phyloP scores from a whole-genome alignment of 2,329 filamentous ascomycete genomes.

The Colletotrichum lupini region DNA sequence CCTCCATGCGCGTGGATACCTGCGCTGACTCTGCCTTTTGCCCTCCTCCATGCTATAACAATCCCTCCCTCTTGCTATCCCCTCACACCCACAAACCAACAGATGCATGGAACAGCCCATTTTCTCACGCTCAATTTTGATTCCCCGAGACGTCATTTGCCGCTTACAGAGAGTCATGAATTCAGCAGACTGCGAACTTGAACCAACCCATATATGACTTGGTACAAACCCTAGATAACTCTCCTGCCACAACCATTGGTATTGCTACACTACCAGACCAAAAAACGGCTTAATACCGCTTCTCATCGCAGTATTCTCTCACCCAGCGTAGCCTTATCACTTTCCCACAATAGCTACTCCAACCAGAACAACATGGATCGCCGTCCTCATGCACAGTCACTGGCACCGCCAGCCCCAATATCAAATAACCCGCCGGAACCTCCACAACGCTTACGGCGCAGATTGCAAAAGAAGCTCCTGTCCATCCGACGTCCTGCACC shows the following conservation, averaged over 20 bases:
- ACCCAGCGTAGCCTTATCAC: neutral
- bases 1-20: slow-evolving; percentile 1
- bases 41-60: neutral
- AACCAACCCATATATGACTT: neutral
- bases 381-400: slow-evolving; percentile 36
- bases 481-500: slow-evolving; percentile 40
- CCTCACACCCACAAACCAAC: neutral
- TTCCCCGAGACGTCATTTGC: slow-evolving; percentile 17
- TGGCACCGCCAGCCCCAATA: slow-evolving; percentile 35
- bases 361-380: slow-evolving; percentile 37
- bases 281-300: neutral
- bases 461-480: slow-evolving; percentile 44
- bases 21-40: neutral
- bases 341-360: neutral
- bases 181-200: neutral
- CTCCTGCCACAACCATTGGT: neutral
- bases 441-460: slow-evolving; percentile 35
- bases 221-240: neutral
- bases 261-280: neutral
- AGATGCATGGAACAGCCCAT: slow-evolving; percentile 9
- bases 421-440: slow-evolving; percentile 37
- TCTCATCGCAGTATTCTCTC: neutral
- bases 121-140: neutral
- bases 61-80: slow-evolving; percentile 12
- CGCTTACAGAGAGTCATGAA: neutral